Evolutionary conservation across 2,329 filamentous ascomycete genomes (phyloP), one percentile per base, ranked within the genome.

Genomic region (Coniochaeta ligniaria): DNA sequence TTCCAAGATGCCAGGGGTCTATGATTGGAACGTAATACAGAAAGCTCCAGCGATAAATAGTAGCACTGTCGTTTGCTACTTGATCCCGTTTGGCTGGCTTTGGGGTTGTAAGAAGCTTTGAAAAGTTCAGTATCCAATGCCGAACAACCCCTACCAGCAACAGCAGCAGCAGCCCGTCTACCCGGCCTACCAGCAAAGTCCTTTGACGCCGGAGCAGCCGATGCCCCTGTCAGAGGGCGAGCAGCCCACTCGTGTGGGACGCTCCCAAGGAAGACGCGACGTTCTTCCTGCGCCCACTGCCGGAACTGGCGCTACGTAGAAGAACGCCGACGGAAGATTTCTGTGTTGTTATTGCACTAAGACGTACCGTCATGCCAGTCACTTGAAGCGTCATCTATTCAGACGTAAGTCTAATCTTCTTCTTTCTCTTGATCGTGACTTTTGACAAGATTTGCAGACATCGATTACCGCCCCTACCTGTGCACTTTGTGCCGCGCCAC

Each of bases 311-410:
- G 80, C 84, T 33, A 82, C 84, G 11, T 96, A 91, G 68, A 97
- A 98, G 80, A 94, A 98, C 75, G 92, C 92, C 9, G 94, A 98
- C 73, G 95, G 95, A 72, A 98, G 98, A 80, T 99, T 96, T 72
- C 94, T 95, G 62, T 99, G 95, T 78, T 92, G 92, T 69, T 93
- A 98, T 75, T 99, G 95, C 79, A 96, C 92, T 70, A 98, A 98
- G 82, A 97, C 93, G 7, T 99, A 99, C 73, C 82, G 98, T 61
- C 95, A 98, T 74, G 90, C 94, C 55, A 98, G 98, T 82, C 95
- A 98, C 77, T 77, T 98, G 68, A 98, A 98, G 84, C 90, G 95
- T 70, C 95, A 98, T 82, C 84, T 98, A 62, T 80, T 98, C 68
- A 84, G 95, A 83, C 95, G 94, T 97, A 84, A 92, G 93, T 90